Percentiles rank a stretch among this genome's conserved stretches.
These are phyloP conservation scores for Fusarium sp. DNA, from an alignment of 2,329 filamentous ascomycete species.

Conservation along the genomic window DNA sequence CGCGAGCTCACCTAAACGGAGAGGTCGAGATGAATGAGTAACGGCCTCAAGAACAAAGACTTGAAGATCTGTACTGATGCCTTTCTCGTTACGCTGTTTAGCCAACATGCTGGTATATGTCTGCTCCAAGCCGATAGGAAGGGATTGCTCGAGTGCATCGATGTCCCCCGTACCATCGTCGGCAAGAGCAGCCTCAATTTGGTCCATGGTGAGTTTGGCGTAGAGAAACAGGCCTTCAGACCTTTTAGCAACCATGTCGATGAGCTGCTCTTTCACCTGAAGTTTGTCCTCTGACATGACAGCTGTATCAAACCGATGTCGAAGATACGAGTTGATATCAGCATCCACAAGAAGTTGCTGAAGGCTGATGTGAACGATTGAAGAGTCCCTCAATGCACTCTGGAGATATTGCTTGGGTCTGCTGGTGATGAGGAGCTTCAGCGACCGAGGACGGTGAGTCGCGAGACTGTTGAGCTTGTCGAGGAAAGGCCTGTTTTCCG, in stretches of 20 bases:
- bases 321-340: constrained; percentile 32
- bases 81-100: constrained; percentile 49
- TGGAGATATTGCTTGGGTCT: constrained; percentile 35
- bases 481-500: constrained; percentile 27
- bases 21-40: constrained; percentile 53
- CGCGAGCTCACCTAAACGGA: constrained; percentile 54
- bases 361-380: constrained; percentile 38
- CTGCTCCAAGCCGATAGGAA: constrained; percentile 36
- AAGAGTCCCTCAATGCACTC: constrained; percentile 31
- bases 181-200: constrained; percentile 18
- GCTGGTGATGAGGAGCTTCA: constrained; percentile 41
- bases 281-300: background rate
- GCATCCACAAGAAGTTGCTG: constrained; percentile 36
- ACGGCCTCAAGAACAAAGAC: constrained; percentile 52
- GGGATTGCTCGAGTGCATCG: constrained; percentile 16
- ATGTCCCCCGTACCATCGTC: background rate
- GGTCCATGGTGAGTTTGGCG: constrained; percentile 41
- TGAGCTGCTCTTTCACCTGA: constrained; percentile 19
- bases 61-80: constrained; percentile 48
- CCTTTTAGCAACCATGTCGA: constrained; percentile 28
- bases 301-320: constrained; percentile 26
- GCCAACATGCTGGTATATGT: constrained; percentile 51
- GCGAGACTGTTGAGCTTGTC: constrained; percentile 36
- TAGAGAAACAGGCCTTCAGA: constrained; percentile 40
- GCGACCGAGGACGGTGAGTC: constrained; percentile 26